Evolutionary conservation across 331 rosid species (phyloP), one percentile per base, ranked within the genome.

Genomic region (Acacia concinna): DNA sequence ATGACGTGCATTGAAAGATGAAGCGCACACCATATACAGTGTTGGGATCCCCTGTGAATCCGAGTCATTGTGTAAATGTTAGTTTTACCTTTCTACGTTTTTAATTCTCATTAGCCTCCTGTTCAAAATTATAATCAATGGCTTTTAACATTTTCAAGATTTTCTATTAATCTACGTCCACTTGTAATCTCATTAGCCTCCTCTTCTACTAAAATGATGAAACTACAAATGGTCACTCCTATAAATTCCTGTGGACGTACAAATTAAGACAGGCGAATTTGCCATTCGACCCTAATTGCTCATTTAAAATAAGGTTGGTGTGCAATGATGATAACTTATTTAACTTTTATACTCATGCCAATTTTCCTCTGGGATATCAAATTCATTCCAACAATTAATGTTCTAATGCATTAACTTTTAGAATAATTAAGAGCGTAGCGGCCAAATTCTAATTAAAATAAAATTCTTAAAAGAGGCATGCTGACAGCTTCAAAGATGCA

Each of bases 11-110:
- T 69, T 57, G 71, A 79, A 71, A 76, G 84, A 59, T 79, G 82
- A 73, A 66, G 73, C 59, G 66, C 78, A 79, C 76, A 68, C 60
- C 47, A 44, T 6, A 20, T 32, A 67, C 62, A 52, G 52, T 54
- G 81, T 80, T 78, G 83, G 85, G 77, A 77, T 77, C 81, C 81
- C 80, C 44, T 62, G 49, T 73, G 78, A 78, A 77, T 80, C 85
- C 41, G 63, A 83, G 70, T 79, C 70, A 47, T 72, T 86, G 89
- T 86, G 77, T 63, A 86, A 80, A 85, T 59, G 73, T 77, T 68
- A 70, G 51, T 60, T 73, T 62, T 80, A 34, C 47, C 68, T 67
- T 75, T 31, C 20, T 34, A 43, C 72, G n/a, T 20, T 41, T 76
- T 44, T 35, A 6, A 43, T 82, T 82, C 66, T 70, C 49, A 60